phyloP scores from a whole-genome alignment of 345 rosid species.

The Corchorus capsularis region DNA sequence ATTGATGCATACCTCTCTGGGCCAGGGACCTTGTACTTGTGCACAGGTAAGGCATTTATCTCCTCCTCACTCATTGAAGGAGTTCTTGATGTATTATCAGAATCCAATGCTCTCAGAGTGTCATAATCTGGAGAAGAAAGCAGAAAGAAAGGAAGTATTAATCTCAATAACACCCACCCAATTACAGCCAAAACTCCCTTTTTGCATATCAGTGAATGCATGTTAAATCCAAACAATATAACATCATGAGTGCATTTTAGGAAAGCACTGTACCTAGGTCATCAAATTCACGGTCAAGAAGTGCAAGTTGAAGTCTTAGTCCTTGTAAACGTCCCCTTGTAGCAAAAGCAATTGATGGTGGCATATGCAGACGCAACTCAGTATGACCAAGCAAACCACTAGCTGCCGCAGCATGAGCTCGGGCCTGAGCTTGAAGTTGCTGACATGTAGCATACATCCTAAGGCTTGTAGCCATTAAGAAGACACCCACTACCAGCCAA shows the following conservation, averaged over 20 bases:
- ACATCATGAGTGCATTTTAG: neutral
- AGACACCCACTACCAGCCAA: constrained; percentile 68
- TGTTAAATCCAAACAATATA: neutral
- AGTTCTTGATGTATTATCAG: constrained; percentile 44
- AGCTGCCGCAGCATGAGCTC: constrained; percentile 67
- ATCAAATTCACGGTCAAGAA: constrained; percentile 73
- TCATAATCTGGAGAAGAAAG: constrained; percentile 58
- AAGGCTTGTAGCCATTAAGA: constrained; percentile 65
- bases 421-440: constrained; percentile 73
- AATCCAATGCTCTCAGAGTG: constrained; percentile 66
- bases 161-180: neutral
- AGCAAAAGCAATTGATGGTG: constrained; percentile 68
- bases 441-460: constrained; percentile 78
- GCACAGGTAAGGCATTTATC: constrained; percentile 73
- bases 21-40: constrained; percentile 54
- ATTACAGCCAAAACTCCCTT: neutral
- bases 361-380: constrained; percentile 67
- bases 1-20: constrained; percentile 42
- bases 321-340: constrained; percentile 73
- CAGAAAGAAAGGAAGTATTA: neutral
- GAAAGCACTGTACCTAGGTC: constrained; percentile 52
- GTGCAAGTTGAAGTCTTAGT: constrained; percentile 75
- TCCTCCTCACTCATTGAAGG: constrained; percentile 77
- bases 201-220: neutral
- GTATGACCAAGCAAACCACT: constrained; percentile 69